A percentile compares a stretch with the other conserved stretches of the same genome.
Conservation (phyloP, 176 grass and related monocot genomes). For the Paspalum notatum region DNA sequence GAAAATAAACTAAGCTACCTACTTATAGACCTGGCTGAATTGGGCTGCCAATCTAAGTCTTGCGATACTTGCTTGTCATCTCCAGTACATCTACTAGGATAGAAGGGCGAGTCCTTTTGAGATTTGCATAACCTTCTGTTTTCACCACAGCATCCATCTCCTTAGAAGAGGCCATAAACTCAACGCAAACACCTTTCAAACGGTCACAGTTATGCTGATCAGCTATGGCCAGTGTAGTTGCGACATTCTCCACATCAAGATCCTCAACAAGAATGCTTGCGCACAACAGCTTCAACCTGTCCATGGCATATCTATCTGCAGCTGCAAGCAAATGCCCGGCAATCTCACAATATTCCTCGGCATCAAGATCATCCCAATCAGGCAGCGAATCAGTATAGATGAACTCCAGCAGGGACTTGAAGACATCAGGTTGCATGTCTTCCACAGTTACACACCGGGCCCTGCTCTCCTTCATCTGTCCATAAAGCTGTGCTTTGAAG, state of each 20-base stretch:
- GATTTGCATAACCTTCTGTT: slow-evolving; percentile 10
- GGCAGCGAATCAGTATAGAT: neutral
- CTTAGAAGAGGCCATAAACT: neutral
- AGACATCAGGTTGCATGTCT: neutral
- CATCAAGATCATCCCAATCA: neutral
- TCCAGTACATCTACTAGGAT: neutral
- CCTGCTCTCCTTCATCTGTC: neutral
- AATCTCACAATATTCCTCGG: neutral
- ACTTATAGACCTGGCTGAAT: neutral
- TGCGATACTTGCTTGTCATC: neutral
- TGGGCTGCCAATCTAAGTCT: neutral
- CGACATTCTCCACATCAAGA: neutral
- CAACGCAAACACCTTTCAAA: neutral
- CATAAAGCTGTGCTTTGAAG: neutral
- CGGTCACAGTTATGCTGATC: slow-evolving; percentile 12
- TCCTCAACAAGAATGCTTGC: neutral
- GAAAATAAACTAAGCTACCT: neutral
- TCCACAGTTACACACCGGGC: neutral
- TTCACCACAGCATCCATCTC: neutral
- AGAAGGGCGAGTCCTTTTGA: slow-evolving; percentile 6
- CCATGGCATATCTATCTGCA: slow-evolving; percentile 22
- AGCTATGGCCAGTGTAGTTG: neutral
- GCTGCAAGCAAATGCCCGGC: neutral
- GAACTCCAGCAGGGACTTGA: neutral
- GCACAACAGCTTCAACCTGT: slow-evolving; percentile 4